Evolutionary conservation across 495 filamentous ascomycete species (phyloP), one percentile per base, ranked within the genome.

Genomic region (Penicillium waksmanii): DNA sequence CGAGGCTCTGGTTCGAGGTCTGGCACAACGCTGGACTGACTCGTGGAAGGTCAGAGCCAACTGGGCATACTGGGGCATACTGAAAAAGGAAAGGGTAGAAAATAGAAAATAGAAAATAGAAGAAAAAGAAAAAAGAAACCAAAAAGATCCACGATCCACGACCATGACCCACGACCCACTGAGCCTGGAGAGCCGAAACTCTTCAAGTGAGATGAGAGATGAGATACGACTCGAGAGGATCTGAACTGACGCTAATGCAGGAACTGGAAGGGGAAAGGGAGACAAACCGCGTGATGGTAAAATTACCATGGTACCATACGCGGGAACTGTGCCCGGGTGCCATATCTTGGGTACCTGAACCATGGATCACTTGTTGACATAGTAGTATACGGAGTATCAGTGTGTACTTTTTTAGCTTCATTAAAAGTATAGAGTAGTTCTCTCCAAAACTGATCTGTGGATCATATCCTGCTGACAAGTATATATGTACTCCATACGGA

Each of bases 221-320:
- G 42, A 7, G n/a, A 61, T 62, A 54, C 57, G 66, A 31, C 27
- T 31, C 27, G 36, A 38, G 36, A 38, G 36, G 36, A 38, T 11
- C 4, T 13, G 36, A 36, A 12, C 11, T 65, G 56, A 47, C 73
- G 68, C 75, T 78, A 78, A 78, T 76, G 75, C 75, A 78, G 75
- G 75, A 76, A 78, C 75, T 76, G 65, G 58, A 56, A 59, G 66
- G 66, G 57, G 35, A 23, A 23, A 23, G 23, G 23, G 23, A 23
- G 23, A 23, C 23, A 23, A 23, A 59, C 61, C 51, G 57, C 46
- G 58, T 23, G 46, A 48, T 10, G 25, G 8, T 12, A 38, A 38
- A 0, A 12, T 13, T 38, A 38, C 36, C 36, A 38, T 19, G 36
- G 17, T 18, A 44, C 42, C 17, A 44, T 44, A 44, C 42, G 17